A percentile compares a stretch with the other conserved stretches of the same genome.
These are phyloP conservation scores for Colletotrichum sp. DNA, from an alignment of 2,329 filamentous ascomycete genomes.

Conservation along the genomic window DNA sequence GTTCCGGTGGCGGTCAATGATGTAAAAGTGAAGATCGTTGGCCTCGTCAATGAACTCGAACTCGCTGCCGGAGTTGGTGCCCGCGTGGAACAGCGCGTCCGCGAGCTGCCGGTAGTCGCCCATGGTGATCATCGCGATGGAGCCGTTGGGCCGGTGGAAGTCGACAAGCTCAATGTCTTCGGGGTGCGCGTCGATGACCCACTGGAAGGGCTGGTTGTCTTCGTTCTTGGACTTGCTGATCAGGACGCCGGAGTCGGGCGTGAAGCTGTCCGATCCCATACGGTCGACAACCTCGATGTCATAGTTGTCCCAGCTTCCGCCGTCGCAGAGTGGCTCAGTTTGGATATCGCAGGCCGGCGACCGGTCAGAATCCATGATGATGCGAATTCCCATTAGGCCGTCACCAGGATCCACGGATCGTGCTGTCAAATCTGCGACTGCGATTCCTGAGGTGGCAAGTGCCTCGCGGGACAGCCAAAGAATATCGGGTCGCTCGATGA, in stretches of 20 bases:
- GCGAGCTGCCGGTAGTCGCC: conserved; percentile 60
- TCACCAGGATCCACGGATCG: conserved; percentile 46
- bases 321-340: conserved; percentile 54
- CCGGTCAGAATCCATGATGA: conserved; percentile 49
- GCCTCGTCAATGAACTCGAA: conserved; percentile 52
- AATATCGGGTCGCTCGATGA: conserved; percentile 47
- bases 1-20: conserved; percentile 48
- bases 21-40: conserved; percentile 56
- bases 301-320: conserved; percentile 55
- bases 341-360: conserved; percentile 47
- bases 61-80: conserved; percentile 54
- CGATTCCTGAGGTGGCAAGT: conserved; percentile 46
- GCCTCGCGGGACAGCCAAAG: conserved; percentile 48
- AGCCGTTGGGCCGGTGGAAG: conserved; percentile 54
- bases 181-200: conserved; percentile 60
- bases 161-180: conserved; percentile 56
- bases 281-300: conserved; percentile 59
- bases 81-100: conserved; percentile 60
- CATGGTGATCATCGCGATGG: conserved; percentile 49
- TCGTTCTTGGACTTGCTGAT: conserved; percentile 57
- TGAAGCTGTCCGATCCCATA: conserved; percentile 59
- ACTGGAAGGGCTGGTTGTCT: conserved; percentile 54
- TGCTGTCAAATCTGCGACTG: conserved; percentile 50
- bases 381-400: conserved; percentile 50
- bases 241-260: conserved; percentile 56